Conservation (phyloP, 1,139 yeast species). For the Chernovozyma sophiae-reginae region DNA sequence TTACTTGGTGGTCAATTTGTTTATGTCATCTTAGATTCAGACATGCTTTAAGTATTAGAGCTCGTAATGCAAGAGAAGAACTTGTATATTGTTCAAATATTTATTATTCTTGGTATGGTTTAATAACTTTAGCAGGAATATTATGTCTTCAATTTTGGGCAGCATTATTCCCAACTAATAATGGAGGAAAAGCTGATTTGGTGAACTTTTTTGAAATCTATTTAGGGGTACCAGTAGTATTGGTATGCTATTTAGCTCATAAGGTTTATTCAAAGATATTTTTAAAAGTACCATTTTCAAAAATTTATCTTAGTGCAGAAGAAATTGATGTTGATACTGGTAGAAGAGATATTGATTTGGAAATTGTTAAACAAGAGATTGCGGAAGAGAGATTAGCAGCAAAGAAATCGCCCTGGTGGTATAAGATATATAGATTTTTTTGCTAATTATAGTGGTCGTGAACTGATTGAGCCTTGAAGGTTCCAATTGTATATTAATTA, state of each 20-base stretch:
- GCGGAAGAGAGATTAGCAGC: conserved; percentile 27
- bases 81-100: conserved; percentile 23
- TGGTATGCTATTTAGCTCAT: conserved; percentile 28
- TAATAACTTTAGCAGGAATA: conserved; percentile 21
- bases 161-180: conserved; percentile 34
- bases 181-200: conserved; percentile 28
- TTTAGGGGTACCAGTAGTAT: conserved; percentile 27
- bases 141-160: conserved; percentile 38
- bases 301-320: conserved; percentile 27
- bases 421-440: conserved; percentile 19
- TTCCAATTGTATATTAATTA: no score
- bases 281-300: conserved; percentile 21
- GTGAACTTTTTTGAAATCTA: conserved; percentile 29
- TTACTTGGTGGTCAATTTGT: conserved; percentile 28
- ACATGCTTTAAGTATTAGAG: conserved; percentile 23
- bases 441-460: conserved; percentile 13
- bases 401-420: conserved; percentile 20
- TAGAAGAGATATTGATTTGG: conserved; percentile 39
- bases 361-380: conserved; percentile 32
- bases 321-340: conserved; percentile 43
- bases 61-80: conserved; percentile 29
- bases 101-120: conserved; percentile 30
- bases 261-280: conserved; percentile 25
- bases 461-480: not conserved
- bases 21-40: conserved; percentile 30